Evolutionary conservation across 768 basidiomycete species (phyloP).

Genomic region (Rhodotorula kratochvilovae): DNA sequence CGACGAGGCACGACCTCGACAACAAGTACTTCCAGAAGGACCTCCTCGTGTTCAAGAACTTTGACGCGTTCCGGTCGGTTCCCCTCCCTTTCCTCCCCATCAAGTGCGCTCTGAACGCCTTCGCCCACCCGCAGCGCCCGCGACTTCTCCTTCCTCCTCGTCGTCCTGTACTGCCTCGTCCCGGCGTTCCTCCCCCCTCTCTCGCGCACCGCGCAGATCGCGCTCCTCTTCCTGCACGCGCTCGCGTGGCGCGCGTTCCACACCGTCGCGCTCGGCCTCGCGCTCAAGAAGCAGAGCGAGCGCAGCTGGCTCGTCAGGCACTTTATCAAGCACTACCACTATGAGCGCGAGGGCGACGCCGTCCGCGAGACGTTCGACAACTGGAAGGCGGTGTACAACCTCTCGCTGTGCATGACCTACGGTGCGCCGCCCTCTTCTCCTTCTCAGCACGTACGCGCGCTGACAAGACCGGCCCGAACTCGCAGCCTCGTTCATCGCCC

Average conservation of each 20-base stretch:
- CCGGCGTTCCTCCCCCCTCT: slow-evolving; percentile 61
- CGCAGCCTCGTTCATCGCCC: slow-evolving; percentile 72
- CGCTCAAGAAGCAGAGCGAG: slow-evolving; percentile 77
- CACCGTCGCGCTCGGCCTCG: slow-evolving; percentile 75
- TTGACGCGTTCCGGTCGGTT: slow-evolving; percentile 77
- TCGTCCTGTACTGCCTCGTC: slow-evolving; percentile 64
- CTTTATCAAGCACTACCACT: slow-evolving; percentile 81
- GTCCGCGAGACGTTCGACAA: slow-evolving; percentile 90
- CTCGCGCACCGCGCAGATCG: slow-evolving; percentile 54
- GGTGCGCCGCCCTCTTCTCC: slow-evolving; percentile 52
- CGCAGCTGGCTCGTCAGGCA: slow-evolving; percentile 87
- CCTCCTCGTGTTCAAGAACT: slow-evolving; percentile 68
- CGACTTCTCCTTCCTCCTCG: slow-evolving; percentile 73
- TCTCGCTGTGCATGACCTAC: slow-evolving; percentile 92
- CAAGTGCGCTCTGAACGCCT: neutral
- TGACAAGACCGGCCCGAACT: too few species aligned
- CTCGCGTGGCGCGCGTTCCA: slow-evolving; percentile 81
- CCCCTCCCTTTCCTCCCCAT: slow-evolving; percentile 1
- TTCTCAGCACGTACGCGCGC: too few species aligned
- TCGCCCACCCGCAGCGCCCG: slow-evolving; percentile 59
- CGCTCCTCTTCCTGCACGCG: slow-evolving; percentile 75
- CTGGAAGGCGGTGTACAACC: slow-evolving; percentile 89
- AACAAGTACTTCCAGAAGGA: slow-evolving; percentile 88
- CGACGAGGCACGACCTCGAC: slow-evolving; percentile 72
- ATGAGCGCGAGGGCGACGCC: slow-evolving; percentile 68